Evolutionary conservation across 148 eudicot genomes (phyloP).

Genomic region (Camellia lanceoleosa): DNA sequence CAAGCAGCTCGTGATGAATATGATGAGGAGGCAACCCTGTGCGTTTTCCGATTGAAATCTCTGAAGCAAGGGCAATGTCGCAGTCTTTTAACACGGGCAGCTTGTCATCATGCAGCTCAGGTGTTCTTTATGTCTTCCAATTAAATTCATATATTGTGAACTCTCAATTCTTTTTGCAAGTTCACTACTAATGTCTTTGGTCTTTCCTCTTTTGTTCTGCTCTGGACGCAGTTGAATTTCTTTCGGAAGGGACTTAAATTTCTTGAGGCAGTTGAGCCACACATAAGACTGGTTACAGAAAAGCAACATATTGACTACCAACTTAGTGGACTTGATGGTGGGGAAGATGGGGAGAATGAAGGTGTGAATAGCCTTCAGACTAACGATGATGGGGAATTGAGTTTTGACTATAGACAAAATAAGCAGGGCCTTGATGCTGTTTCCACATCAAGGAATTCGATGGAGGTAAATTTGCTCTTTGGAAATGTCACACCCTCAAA

Average conservation of each 20-base stretch:
- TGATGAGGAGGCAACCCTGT: constrained; percentile 86
- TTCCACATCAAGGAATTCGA: constrained; percentile 55
- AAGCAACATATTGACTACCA: constrained; percentile 88
- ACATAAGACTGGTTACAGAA: constrained; percentile 57
- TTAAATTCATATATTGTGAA: not conserved
- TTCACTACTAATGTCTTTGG: not conserved
- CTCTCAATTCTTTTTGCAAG: not conserved
- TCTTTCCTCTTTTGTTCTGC: constrained; percentile 14
- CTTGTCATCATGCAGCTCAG: constrained; percentile 98
- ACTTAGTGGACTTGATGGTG: constrained; percentile 62
- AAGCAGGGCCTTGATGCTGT: constrained; percentile 57
- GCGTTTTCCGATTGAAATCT: constrained; percentile 86
- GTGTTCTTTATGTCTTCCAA: constrained; percentile 19
- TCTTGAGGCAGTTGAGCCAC: constrained; percentile 77
- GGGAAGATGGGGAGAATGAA: constrained; percentile 53
- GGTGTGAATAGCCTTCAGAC: too few species aligned
- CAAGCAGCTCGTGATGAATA: constrained; percentile 76
- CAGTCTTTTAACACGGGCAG: constrained; percentile 92
- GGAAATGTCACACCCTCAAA: too few species aligned
- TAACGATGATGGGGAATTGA: constrained; percentile 60
- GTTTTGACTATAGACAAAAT: constrained; percentile 65
- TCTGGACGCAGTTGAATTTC: constrained; percentile 67
- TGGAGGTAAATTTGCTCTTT: constrained; percentile 64
- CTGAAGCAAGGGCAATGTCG: constrained; percentile 93
- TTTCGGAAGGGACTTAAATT: constrained; percentile 84